These are phyloP conservation scores for Aureobasidium uvarum DNA, from an alignment of 2,329 filamentous ascomycete genomes.

Conservation along the genomic window DNA sequence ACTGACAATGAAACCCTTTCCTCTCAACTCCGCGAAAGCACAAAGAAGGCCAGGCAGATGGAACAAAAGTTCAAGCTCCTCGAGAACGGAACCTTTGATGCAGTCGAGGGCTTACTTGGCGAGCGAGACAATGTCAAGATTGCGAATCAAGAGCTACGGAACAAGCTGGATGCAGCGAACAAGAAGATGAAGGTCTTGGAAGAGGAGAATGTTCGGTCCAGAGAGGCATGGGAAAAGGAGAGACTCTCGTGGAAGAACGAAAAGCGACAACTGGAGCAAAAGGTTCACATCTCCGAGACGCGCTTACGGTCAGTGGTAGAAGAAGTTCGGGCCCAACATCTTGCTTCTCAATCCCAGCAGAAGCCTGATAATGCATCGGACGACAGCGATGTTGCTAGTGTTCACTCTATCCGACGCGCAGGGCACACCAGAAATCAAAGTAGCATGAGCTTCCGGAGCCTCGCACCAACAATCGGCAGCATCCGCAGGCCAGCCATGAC, in stretches of 20 bases:
- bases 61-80: slow-evolving; percentile 83
- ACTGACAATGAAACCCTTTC: slow-evolving; percentile 72
- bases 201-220: slow-evolving; percentile 74
- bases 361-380: slow-evolving; percentile 49
- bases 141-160: slow-evolving; percentile 67
- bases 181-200: slow-evolving; percentile 77
- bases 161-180: slow-evolving; percentile 72
- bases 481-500: slow-evolving; percentile 13
- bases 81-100: slow-evolving; percentile 84
- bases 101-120: slow-evolving; percentile 74
- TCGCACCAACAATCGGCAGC: slow-evolving; percentile 32
- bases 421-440: slow-evolving; percentile 39
- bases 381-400: slow-evolving; percentile 68
- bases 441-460: slow-evolving; percentile 38
- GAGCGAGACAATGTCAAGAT: slow-evolving; percentile 85
- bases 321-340: slow-evolving; percentile 73
- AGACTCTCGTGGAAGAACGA: slow-evolving; percentile 83
- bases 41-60: slow-evolving; percentile 74
- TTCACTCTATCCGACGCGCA: slow-evolving; percentile 50
- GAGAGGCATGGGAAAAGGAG: slow-evolving; percentile 79
- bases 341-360: slow-evolving; percentile 42
- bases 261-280: slow-evolving; percentile 75
- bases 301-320: slow-evolving; percentile 80
- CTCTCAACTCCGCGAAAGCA: slow-evolving; percentile 59
- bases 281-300: slow-evolving; percentile 84